These are phyloP conservation scores for Cucumis melo DNA, from an alignment of 306 rosid genomes.

Conservation along the genomic window DNA sequence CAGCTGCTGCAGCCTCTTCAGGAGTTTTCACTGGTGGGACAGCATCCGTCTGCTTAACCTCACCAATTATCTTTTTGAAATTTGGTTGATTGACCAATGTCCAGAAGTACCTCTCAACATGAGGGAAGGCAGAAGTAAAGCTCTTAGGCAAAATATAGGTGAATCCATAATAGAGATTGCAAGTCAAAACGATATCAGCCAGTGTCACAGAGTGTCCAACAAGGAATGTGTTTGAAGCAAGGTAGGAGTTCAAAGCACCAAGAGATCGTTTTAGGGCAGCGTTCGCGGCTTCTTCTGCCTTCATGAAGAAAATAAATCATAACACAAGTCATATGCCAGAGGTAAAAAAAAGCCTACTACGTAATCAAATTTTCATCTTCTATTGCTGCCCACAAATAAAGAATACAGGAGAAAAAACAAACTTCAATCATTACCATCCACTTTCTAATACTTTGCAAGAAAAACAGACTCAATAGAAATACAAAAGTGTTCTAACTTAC, in stretches of 20 bases:
- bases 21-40: constrained; percentile 53
- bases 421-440: background rate
- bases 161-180: constrained; percentile 38
- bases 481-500: background rate
- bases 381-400: background rate
- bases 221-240: constrained; percentile 59
- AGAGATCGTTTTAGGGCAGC: constrained; percentile 50
- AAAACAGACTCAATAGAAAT: background rate
- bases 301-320: background rate
- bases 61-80: constrained; percentile 56
- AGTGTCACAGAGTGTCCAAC: constrained; percentile 77
- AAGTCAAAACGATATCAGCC: constrained; percentile 48
- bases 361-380: background rate
- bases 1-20: constrained; percentile 46
- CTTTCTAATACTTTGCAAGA: background rate
- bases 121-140: constrained; percentile 76
- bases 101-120: constrained; percentile 91
- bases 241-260: constrained; percentile 58
- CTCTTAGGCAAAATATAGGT: constrained; percentile 30
- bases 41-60: constrained; percentile 53
- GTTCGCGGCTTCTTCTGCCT: constrained; percentile 66
- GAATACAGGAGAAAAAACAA: background rate
- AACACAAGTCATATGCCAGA: background rate
- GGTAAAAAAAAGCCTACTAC: background rate
- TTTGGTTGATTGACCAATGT: constrained; percentile 87